A percentile compares a stretch with the other conserved stretches of the same genome.
Evolutionary conservation across 345 rosid species (phyloP).

Genomic region (Xanthoceras sorbifolium): DNA sequence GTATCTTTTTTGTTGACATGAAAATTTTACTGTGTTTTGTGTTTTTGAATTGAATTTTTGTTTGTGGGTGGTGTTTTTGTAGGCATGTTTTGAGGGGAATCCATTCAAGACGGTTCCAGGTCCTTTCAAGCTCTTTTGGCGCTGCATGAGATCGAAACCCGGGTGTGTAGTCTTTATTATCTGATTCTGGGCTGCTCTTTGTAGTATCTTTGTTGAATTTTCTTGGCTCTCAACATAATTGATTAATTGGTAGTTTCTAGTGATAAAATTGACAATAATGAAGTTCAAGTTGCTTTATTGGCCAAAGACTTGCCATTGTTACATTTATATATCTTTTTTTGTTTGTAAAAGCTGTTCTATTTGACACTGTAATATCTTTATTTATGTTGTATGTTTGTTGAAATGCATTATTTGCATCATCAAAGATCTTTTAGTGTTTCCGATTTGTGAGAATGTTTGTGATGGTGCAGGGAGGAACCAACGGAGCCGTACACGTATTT

Average conservation of each 20-base stretch:
- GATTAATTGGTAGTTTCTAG: background rate
- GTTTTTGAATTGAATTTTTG: background rate
- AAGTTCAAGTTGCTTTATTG: conserved; percentile 11
- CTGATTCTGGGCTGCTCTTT: conserved; percentile 3
- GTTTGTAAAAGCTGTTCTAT: too few species aligned
- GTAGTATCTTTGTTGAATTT: background rate
- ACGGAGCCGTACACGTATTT: conserved; percentile 80
- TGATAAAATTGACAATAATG: conserved; percentile 9
- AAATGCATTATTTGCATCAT: background rate
- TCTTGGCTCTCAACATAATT: conserved; percentile 11
- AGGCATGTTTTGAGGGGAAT: conserved; percentile 98
- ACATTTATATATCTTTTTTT: too few species aligned
- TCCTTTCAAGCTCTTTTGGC: conserved; percentile 89
- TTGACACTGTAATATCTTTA: background rate
- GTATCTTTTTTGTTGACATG: background rate
- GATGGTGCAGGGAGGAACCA: conserved; percentile 82
- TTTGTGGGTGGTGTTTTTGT: conserved; percentile 18
- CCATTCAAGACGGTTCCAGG: conserved; percentile 99
- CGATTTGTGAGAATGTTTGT: conserved; percentile 14
- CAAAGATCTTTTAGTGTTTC: background rate
- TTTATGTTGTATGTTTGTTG: background rate
- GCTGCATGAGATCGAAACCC: conserved; percentile 96
- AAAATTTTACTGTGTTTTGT: background rate
- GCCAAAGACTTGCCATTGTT: too few species aligned
- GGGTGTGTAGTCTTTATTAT: conserved; percentile 52